Evolutionary conservation across 2,329 filamentous ascomycete genomes (phyloP), one percentile per base, ranked within the genome.

Genomic region (Pestalotiopsis sp.): DNA sequence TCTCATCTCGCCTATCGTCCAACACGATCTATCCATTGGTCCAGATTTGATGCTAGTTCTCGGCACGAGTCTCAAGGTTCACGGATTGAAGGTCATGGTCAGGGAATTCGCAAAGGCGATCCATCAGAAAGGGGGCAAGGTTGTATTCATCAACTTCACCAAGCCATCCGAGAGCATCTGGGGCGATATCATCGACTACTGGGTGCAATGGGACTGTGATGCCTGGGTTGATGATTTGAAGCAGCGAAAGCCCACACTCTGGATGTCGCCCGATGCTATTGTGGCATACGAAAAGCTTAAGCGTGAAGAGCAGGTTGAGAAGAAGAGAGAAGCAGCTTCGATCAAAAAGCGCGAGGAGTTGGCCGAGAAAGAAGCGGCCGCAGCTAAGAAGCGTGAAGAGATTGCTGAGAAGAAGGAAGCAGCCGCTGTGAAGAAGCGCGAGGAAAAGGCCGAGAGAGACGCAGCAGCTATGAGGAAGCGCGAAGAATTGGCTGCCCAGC

Each of bases 181-280:
- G 91, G 88, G 90, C 1, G 91, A 92, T 66, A 81, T 92, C 0
- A 91, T 93, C 66, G 91, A 93, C 78, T 92, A 90, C 70, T 93
- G 91, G 88, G 85, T 93, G 1, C 85, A 91, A 71, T 92, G 90
- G 90, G 91, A 93, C 74, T 93, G 91, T 69, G 91, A 93, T 72
- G 88, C 88, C 3, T 93, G 91, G 91, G 90, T 93, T 0, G 78
- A 84, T 11, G 89, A 92, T 74, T 76, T 93, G 66, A 88, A 86
- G 70, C 79, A 80, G 64, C 86, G 87, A 66, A 85, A 90, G 68
- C 86, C 88, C 1, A 84, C 86, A 62, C 80, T 92, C 3, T 92
- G 89, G 89, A 79, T 87, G 68, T 84, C 85, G 0, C 83, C 84
- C 0, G 82, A 82, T 0, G 78, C 82, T 1, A 75, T 80, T 5